phyloP scores from a whole-genome alignment of 225 moss, liverwort and hornwort genomes.

The Polytrichum formosum region DNA sequence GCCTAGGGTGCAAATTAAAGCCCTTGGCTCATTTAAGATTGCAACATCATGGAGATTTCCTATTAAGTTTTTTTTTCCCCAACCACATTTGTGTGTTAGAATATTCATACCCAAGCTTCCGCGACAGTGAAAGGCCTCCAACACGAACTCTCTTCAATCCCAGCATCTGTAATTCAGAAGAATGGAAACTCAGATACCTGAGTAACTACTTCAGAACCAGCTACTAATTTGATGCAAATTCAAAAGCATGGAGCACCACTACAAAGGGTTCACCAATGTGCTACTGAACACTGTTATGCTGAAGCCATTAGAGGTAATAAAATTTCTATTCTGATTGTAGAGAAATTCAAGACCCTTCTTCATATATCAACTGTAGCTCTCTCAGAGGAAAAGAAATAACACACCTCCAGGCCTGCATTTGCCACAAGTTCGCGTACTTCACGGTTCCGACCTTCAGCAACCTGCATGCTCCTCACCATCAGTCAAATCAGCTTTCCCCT shows the following conservation, averaged over 20 bases:
- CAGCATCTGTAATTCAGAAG: conserved; percentile 49
- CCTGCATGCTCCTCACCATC: conserved; percentile 39
- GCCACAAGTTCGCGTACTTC: conserved; percentile 94
- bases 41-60: background rate
- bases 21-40: background rate
- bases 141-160: conserved; percentile 86
- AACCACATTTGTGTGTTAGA: background rate
- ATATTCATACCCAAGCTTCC: conserved; percentile 65
- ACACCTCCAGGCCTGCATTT: conserved; percentile 83
- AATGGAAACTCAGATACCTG: conserved; percentile 1
- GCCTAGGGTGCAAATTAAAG: background rate
- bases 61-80: background rate
- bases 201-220: background rate
- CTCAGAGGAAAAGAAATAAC: conserved; percentile 4
- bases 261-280: background rate
- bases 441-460: conserved; percentile 94
- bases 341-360: no score
- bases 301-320: background rate
- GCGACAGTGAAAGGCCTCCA: conserved; percentile 83
- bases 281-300: background rate
- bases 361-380: no score
- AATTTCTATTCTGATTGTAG: background rate
- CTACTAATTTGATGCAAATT: background rate
- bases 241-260: background rate
- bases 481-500: no score